Evolutionary conservation across 805 yeast species (phyloP), one percentile per base, ranked within the genome.

Genomic region (Sugiyamaella marilandica): DNA sequence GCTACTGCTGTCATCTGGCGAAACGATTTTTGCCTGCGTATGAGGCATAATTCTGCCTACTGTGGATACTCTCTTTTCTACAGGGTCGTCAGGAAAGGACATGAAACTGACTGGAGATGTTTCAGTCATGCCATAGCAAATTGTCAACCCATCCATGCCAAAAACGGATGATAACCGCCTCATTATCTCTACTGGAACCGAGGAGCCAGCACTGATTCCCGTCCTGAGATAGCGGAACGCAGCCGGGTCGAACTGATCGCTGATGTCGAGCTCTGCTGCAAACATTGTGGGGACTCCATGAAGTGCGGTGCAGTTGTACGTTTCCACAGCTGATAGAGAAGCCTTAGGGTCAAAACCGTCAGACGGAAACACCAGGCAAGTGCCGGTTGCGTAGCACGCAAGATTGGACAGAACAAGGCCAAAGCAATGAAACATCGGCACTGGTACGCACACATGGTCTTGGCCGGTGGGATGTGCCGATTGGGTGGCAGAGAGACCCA

Each of bases 261-360:
- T 50, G 16, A 54, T 47, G n/a, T 58, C 59, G 39, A 65, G 53
- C 49, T 64, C 60, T 3, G 65, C 62, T 8, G 62, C 65, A 46
- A 62, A 65, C 68, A 65, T 65, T n/a, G 68, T 65, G 2, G 68
- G 68, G 2, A 65, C 68, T 3, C 68, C 68, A 37, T 61, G 56
- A 8, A 64, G 41, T 4, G 59, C 66, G 5, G 66, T 57, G 50
- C 66, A 62, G 31, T 55, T 41, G 52, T 64, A 54, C 48, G 55
- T 44, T 32, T 62, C 52, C 5, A 62, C 55, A 5, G 63, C 62
- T 26, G 54, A 41, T 10, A 65, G 45, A 9, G 64, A 45, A n/a
- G 56, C 55, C 2, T 21, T 50, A 1, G 68, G 55, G 39, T 61
- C 62, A 45, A 64, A 65, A 16, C 61, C 49, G 44, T 62, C 66